These are phyloP conservation scores for Acidomyces sp. DNA, from an alignment of 495 filamentous ascomycete species.

Conservation along the genomic window DNA sequence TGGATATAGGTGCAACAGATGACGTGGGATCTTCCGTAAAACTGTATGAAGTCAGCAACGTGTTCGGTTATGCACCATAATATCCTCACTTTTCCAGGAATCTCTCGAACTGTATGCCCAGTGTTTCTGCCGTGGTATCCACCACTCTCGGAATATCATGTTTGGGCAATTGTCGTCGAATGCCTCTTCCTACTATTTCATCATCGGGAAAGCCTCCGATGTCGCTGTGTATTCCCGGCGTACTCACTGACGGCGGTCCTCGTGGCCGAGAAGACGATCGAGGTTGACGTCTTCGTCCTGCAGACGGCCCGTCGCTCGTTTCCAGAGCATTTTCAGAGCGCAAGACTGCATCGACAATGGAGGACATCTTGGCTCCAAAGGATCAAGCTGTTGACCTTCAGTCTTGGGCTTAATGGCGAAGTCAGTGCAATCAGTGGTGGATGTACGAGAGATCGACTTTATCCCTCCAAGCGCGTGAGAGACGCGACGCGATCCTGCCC, in stretches of 20 bases:
- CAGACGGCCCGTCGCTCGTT: slow-evolving; percentile 25
- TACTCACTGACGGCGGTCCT: slow-evolving; percentile 53
- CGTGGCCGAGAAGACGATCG: slow-evolving; percentile 46
- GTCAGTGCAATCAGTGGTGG: no score
- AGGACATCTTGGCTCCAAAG: slow-evolving; percentile 27
- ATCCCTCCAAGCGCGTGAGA: no score
- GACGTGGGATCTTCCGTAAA: slow-evolving; percentile 63
- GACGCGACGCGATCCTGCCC: no score
- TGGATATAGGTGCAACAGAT: slow-evolving; percentile 62
- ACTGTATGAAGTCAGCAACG: slow-evolving; percentile 33
- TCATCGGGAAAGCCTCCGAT: slow-evolving; percentile 55
- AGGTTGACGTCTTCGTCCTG: slow-evolving; percentile 18
- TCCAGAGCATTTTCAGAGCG: slow-evolving; percentile 21
- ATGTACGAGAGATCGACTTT: no score
- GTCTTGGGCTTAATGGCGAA: no score
- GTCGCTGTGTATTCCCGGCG: slow-evolving; percentile 46
- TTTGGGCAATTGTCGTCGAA: slow-evolving; percentile 44
- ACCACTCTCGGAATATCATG: slow-evolving; percentile 68
- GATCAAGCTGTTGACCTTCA: no score
- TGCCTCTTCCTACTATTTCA: slow-evolving; percentile 44
- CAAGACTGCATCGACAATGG: slow-evolving; percentile 23
- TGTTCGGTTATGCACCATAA: not conserved
- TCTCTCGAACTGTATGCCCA: slow-evolving; percentile 72
- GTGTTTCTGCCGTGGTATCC: slow-evolving; percentile 72
- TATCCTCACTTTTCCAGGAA: slow-evolving; percentile 62